Evolutionary conservation across 2,329 filamentous ascomycete genomes (phyloP).

Genomic region (Endoconidiophora laricicola): DNA sequence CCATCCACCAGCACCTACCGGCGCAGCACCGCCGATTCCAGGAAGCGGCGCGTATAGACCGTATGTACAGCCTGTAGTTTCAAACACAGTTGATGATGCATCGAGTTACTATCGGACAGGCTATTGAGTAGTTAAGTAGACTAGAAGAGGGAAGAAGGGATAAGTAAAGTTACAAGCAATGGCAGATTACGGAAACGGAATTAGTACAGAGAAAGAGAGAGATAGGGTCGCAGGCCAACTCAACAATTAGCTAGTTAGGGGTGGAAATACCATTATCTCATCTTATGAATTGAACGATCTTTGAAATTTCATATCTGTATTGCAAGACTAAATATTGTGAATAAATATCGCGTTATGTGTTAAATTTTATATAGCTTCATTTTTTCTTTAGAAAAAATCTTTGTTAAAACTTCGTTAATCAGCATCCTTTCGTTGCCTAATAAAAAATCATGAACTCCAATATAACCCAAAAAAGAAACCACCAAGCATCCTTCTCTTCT

Average conservation of each 20-base stretch:
- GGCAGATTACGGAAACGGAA: neutral
- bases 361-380: too few relatives aligned
- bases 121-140: neutral
- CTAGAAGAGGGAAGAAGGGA: neutral
- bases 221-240: too few relatives aligned
- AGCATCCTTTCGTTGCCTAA: too few relatives aligned
- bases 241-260: too few relatives aligned
- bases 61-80: slow-evolving; percentile 34
- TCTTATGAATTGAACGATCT: too few relatives aligned
- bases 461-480: neutral
- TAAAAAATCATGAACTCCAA: neutral
- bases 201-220: neutral
- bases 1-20: slow-evolving; percentile 24
- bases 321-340: too few relatives aligned
- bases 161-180: neutral
- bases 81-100: slow-evolving; percentile 31
- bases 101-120: slow-evolving; percentile 36
- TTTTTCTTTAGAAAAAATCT: too few relatives aligned
- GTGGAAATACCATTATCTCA: too few relatives aligned
- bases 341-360: too few relatives aligned
- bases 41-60: slow-evolving; percentile 36
- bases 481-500: neutral
- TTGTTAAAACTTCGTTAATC: too few relatives aligned
- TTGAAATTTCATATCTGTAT: too few relatives aligned
- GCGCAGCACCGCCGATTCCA: slow-evolving; percentile 19